Percentiles rank a stretch among this genome's conserved stretches.
phyloP scores from a whole-genome alignment of 352 stramenopile genomes.

The Pythium apleroticum region DNA sequence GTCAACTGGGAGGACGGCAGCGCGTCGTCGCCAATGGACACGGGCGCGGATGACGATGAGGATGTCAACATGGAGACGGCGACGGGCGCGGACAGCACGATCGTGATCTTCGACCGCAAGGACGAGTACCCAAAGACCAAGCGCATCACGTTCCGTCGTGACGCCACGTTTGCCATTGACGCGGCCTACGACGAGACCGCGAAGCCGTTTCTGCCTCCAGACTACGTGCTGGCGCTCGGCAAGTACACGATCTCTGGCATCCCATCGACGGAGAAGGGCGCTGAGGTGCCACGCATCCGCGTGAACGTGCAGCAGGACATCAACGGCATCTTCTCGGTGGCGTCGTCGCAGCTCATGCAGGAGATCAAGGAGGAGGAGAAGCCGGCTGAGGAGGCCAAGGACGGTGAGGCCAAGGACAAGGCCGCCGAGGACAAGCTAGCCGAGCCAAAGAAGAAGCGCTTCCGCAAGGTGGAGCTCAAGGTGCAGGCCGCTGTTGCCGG shows the following conservation, averaged over 20 bases:
- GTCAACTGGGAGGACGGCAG: slow-evolving; percentile 91
- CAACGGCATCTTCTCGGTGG: slow-evolving; percentile 94
- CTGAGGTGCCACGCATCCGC: slow-evolving; percentile 90
- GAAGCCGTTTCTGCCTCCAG: slow-evolving; percentile 56
- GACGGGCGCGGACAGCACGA: slow-evolving; percentile 71
- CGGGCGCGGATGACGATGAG: slow-evolving; percentile 84
- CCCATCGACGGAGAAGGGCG: slow-evolving; percentile 57
- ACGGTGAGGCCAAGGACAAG: slow-evolving; percentile 63
- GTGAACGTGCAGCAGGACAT: slow-evolving; percentile 98
- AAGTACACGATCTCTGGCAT: slow-evolving; percentile 94
- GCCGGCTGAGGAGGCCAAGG: slow-evolving; percentile 57
- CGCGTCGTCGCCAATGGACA: slow-evolving; percentile 47
- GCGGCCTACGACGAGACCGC: slow-evolving; percentile 88
- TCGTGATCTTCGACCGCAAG: slow-evolving; percentile 95
- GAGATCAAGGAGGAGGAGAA: slow-evolving; percentile 92
- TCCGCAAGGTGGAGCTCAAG: slow-evolving; percentile 88
- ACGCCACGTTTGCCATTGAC: slow-evolving; percentile 92
- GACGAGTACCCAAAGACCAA: slow-evolving; percentile 97
- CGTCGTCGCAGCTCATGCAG: slow-evolving; percentile 97
- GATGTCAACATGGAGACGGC: slow-evolving; percentile 78
- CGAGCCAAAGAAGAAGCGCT: slow-evolving; percentile 95
- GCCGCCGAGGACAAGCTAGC: slow-evolving; percentile 67
- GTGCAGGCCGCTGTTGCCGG: slow-evolving; percentile 64
- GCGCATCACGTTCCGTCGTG: slow-evolving; percentile 94
- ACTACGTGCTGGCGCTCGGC: slow-evolving; percentile 82